Conservation (phyloP, 768 basidiomycete genomes). For the Floccularia luteovirens region DNA sequence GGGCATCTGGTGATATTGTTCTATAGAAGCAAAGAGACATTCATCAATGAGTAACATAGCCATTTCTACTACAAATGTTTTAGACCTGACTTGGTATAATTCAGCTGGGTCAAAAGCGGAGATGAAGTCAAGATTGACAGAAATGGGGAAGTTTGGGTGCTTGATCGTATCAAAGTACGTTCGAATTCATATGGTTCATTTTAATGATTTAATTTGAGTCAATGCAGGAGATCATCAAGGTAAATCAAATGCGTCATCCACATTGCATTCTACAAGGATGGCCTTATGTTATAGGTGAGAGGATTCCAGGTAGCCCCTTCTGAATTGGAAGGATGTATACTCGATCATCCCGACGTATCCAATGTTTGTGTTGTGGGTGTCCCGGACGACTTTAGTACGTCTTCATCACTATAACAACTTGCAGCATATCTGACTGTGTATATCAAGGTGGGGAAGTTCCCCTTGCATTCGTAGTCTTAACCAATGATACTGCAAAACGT, state of each 20-base stretch:
- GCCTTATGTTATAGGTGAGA: constrained; percentile 39
- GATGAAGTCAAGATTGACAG: constrained; percentile 52
- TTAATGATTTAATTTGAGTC: neutral
- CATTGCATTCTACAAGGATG: neutral
- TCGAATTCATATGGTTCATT: neutral
- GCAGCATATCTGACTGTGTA: neutral
- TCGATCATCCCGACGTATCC: constrained; percentile 50
- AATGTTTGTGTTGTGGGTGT: constrained; percentile 60
- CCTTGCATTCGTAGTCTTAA: constrained; percentile 57
- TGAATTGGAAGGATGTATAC: constrained; percentile 60
- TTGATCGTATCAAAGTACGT: constrained; percentile 55
- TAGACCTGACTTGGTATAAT: constrained; percentile 2
- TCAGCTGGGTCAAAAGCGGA: constrained; percentile 63
- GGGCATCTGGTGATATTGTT: neutral
- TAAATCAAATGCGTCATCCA: constrained; percentile 2
- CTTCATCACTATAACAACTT: constrained; percentile 3
- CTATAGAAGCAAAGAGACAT: constrained; percentile 58
- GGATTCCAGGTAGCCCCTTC: constrained; percentile 75
- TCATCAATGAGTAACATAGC: constrained; percentile 48
- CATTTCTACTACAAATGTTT: neutral
- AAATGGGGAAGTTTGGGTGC: constrained; percentile 49
- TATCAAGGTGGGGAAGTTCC: constrained; percentile 55
- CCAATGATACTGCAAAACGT: constrained; percentile 26
- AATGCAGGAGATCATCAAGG: constrained; percentile 38
- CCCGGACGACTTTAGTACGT: constrained; percentile 55